Evolutionary conservation across 441 rosid species (phyloP).

Genomic region (Sinapis alba): DNA sequence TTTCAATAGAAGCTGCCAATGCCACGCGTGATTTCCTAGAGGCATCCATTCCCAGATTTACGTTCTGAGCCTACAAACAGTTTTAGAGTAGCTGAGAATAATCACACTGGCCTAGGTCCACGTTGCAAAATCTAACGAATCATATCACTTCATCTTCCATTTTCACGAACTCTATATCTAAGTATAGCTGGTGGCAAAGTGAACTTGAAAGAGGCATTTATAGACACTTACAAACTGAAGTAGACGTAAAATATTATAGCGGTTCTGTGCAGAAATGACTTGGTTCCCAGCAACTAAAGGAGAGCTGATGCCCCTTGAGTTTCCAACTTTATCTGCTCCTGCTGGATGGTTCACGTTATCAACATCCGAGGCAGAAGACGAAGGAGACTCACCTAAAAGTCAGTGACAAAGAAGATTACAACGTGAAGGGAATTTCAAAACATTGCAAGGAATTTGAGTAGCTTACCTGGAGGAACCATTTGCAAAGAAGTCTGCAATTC

Average conservation of each 20-base stretch:
- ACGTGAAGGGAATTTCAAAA: neutral
- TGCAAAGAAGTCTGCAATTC: conserved; percentile 78
- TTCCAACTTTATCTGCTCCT: conserved; percentile 62
- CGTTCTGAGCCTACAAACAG: conserved; percentile 77
- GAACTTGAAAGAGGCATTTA: conserved; percentile 22
- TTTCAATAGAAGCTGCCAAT: conserved; percentile 58
- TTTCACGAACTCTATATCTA: conserved; percentile 9
- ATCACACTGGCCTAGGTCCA: conserved; percentile 16
- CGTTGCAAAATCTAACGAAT: neutral
- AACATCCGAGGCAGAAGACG: conserved; percentile 97
- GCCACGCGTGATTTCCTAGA: conserved; percentile 79
- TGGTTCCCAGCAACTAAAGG: conserved; percentile 80
- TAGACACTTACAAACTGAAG: conserved; percentile 90
- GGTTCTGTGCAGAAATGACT: conserved; percentile 62
- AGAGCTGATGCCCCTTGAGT: conserved; percentile 68
- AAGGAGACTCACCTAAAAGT: conserved; percentile 92
- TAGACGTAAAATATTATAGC: conserved; percentile 61
- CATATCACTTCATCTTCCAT: conserved; percentile 10
- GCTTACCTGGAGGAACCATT: conserved; percentile 86
- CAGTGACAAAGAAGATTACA: conserved; percentile 32
- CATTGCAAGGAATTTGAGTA: conserved; percentile 7
- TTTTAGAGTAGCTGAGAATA: conserved; percentile 22
- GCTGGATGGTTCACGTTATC: conserved; percentile 87
- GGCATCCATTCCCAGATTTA: conserved; percentile 90
- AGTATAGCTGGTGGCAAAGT: conserved; percentile 9